A percentile compares a stretch with the other conserved stretches of the same genome.
Conservation (phyloP, 257 asterid species). For the Solanum peruvianum region DNA sequence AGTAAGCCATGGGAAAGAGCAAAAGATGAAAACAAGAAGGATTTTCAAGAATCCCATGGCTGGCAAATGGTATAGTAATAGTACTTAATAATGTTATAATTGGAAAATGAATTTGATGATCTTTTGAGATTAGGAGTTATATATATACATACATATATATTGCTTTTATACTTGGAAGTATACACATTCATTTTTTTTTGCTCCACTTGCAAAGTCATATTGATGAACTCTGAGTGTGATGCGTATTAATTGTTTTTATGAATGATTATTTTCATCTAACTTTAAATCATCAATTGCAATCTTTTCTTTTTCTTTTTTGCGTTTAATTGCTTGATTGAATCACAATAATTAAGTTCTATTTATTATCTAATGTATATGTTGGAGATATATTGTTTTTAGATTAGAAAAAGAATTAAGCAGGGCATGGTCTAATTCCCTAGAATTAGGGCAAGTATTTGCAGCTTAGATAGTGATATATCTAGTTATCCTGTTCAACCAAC, state of each 20-base stretch:
- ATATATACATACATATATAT: background rate
- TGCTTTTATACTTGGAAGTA: background rate
- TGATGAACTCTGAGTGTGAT: background rate
- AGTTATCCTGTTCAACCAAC: background rate
- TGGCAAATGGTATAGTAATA: background rate
- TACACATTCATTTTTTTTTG: background rate
- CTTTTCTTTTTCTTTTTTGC: background rate
- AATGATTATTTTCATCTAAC: background rate
- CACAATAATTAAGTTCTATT: background rate
- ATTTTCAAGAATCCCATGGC: background rate
- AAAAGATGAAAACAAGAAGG: background rate
- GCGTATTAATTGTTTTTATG: no score
- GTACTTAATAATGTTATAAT: background rate
- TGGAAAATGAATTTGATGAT: no score
- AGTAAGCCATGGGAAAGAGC: background rate
- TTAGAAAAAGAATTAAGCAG: background rate
- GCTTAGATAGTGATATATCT: background rate
- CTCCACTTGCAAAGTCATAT: background rate
- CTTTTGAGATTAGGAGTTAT: background rate
- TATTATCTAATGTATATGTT: background rate
- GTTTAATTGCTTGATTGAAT: background rate
- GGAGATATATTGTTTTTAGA: background rate
- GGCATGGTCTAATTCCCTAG: background rate
- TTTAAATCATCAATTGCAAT: background rate
- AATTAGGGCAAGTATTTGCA: background rate